Percentiles rank a stretch among this genome's conserved stretches.
Conservation (phyloP, 805 yeast genomes). For the Candida alai region DNA sequence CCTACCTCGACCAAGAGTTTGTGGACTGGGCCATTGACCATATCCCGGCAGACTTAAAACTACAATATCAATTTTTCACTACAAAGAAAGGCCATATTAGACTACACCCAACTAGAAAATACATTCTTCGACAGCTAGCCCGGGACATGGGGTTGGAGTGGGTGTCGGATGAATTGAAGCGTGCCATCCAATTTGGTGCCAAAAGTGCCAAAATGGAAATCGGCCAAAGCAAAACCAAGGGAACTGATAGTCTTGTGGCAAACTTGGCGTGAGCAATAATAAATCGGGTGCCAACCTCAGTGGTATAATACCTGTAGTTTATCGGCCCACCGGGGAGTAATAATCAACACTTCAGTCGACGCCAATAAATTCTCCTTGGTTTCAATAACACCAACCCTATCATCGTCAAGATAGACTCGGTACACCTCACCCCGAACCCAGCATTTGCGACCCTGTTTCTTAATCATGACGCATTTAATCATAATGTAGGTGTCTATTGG, state of each 20-base stretch:
- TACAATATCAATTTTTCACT: constrained; percentile 26
- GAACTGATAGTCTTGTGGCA: constrained; percentile 56
- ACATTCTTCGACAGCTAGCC: constrained; percentile 63
- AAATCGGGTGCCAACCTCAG: constrained; percentile 1
- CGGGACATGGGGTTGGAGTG: constrained; percentile 41
- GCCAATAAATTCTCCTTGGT: constrained; percentile 22
- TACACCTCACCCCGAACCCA: constrained; percentile 34
- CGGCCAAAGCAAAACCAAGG: constrained; percentile 72
- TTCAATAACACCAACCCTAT: constrained; percentile 18
- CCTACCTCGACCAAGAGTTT: constrained; percentile 67
- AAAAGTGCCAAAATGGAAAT: constrained; percentile 89
- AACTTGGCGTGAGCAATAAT: no score
- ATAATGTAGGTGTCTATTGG: constrained; percentile 27
- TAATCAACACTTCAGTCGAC: constrained; percentile 37
- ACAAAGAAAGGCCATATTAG: constrained; percentile 23
- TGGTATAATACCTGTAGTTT: constrained; percentile 18
- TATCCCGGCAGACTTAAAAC: constrained; percentile 48
- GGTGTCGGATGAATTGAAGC: constrained; percentile 72
- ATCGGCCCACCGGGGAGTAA: constrained; percentile 40
- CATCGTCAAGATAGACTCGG: constrained; percentile 13
- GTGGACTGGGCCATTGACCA: constrained; percentile 44
- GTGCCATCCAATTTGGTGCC: constrained; percentile 97
- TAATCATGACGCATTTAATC: constrained; percentile 29
- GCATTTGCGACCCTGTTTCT: constrained; percentile 37
- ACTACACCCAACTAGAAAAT: constrained; percentile 40